Evolutionary conservation across 106 monocot species (phyloP).

Genomic region (Dendrobium catenatum): DNA sequence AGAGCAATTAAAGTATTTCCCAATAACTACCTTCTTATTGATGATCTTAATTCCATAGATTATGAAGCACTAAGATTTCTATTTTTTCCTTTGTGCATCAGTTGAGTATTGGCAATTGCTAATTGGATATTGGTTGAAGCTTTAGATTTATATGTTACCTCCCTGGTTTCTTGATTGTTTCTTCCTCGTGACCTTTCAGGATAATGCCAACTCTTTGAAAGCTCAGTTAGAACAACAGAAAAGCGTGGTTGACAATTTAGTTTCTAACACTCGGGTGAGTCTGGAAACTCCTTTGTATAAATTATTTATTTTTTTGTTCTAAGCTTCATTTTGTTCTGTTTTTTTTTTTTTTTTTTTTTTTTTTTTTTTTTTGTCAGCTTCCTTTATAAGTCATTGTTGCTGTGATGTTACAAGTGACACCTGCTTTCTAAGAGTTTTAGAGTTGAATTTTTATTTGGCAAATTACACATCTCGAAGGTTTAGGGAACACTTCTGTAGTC

Average conservation of each 20-base stretch:
- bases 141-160: neutral
- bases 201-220: constrained; percentile 83
- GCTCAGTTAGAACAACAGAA: constrained; percentile 95
- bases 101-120: neutral
- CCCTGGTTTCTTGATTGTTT: neutral
- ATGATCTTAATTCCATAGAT: neutral
- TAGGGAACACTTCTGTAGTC: neutral
- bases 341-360: neutral
- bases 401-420: neutral
- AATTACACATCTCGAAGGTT: neutral
- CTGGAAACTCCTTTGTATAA: neutral
- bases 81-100: neutral
- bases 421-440: neutral
- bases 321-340: neutral
- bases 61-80: neutral
- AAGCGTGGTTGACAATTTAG: constrained; percentile 83
- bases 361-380: neutral
- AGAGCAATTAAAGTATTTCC: neutral
- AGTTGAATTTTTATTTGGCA: neutral
- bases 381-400: neutral
- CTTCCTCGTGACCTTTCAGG: constrained; percentile 34
- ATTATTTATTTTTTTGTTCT: neutral
- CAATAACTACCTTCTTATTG: neutral
- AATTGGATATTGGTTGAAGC: neutral
- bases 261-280: constrained; percentile 84